phyloP scores from a whole-genome alignment of 768 basidiomycete species.

The Asterophora parasitica region DNA sequence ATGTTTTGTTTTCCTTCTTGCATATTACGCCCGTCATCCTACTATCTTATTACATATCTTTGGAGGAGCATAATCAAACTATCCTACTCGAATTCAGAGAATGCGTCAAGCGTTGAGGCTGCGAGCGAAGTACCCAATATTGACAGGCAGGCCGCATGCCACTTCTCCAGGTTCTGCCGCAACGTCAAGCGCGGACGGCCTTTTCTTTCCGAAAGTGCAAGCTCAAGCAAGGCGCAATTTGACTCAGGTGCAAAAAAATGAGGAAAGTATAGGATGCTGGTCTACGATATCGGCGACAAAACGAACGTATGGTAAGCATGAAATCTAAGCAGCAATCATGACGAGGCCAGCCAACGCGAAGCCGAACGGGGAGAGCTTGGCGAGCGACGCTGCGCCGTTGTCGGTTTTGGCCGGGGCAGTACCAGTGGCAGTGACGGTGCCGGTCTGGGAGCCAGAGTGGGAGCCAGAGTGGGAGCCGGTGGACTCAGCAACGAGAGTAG shows the following conservation, averaged over 20 bases:
- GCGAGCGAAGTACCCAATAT: too few species aligned
- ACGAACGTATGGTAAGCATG: neutral
- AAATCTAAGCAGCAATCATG: slow-evolving; percentile 3
- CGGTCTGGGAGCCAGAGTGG: slow-evolving; percentile 9
- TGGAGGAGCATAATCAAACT: neutral
- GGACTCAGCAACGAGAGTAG: slow-evolving; percentile 39
- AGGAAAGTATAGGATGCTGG: too few species aligned
- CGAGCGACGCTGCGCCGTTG: slow-evolving; percentile 8
- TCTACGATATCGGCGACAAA: neutral
- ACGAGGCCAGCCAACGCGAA: slow-evolving; percentile 7
- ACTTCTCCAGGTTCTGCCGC: too few species aligned
- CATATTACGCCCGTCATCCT: neutral
- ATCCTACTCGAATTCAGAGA: slow-evolving; percentile 3
- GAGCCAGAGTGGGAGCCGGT: slow-evolving; percentile 7
- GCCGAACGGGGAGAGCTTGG: slow-evolving; percentile 1
- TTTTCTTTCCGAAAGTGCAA: too few species aligned
- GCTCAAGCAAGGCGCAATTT: too few species aligned
- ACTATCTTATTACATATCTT: neutral
- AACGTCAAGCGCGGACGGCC: too few species aligned
- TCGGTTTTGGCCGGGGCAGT: slow-evolving; percentile 9
- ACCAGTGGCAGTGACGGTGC: slow-evolving; percentile 11
- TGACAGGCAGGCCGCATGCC: too few species aligned
- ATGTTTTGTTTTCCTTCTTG: slow-evolving; percentile 4
- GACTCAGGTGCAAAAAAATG: neutral
- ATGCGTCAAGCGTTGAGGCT: too few species aligned